Conservation (phyloP, 2,329 filamentous ascomycete species). For the Penicillium rolfsii region DNA sequence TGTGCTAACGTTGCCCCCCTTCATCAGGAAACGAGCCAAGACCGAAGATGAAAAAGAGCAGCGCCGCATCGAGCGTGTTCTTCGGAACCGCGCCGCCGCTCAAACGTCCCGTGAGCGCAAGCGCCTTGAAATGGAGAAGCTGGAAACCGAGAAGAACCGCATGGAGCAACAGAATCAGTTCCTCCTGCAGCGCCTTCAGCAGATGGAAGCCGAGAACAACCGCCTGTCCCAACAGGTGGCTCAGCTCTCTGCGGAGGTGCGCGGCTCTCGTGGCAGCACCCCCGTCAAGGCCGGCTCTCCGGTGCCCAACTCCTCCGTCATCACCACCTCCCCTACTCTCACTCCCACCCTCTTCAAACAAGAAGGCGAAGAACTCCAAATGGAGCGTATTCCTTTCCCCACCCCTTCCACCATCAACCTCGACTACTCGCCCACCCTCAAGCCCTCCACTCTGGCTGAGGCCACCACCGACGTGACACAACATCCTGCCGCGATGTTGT, state of each 20-base stretch:
- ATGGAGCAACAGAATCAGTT: conserved; percentile 74
- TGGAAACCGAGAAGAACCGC: conserved; percentile 66
- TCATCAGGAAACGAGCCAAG: conserved; percentile 85
- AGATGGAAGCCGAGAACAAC: conserved; percentile 61
- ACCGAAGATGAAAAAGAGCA: conserved; percentile 99
- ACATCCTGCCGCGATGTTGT: conserved; percentile 99
- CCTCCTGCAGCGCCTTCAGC: conserved; percentile 65
- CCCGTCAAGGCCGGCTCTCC: conserved; percentile 41
- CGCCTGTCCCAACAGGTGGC: conserved; percentile 55
- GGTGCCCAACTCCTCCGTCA: conserved; percentile 29
- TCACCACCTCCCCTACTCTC: conserved; percentile 43
- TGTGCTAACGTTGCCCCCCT: conserved; percentile 3
- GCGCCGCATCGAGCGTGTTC: conserved; percentile 92
- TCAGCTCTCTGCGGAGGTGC: conserved; percentile 53
- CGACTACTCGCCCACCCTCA: conserved; percentile 46
- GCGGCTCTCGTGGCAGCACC: conserved; percentile 44
- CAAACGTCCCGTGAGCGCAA: conserved; percentile 96
- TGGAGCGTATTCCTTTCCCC: conserved; percentile 47
- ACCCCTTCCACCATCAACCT: conserved; percentile 41
- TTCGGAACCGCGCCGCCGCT: conserved; percentile 91
- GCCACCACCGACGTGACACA: conserved; percentile 93
- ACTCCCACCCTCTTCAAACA: conserved; percentile 49
- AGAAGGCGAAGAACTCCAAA: conserved; percentile 46
- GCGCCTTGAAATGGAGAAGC: conserved; percentile 81
- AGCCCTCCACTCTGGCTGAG: conserved; percentile 52